Evolutionary conservation across 441 rosid genomes (phyloP), one percentile per base, ranked within the genome.

Genomic region (Erysimum pusillum): DNA sequence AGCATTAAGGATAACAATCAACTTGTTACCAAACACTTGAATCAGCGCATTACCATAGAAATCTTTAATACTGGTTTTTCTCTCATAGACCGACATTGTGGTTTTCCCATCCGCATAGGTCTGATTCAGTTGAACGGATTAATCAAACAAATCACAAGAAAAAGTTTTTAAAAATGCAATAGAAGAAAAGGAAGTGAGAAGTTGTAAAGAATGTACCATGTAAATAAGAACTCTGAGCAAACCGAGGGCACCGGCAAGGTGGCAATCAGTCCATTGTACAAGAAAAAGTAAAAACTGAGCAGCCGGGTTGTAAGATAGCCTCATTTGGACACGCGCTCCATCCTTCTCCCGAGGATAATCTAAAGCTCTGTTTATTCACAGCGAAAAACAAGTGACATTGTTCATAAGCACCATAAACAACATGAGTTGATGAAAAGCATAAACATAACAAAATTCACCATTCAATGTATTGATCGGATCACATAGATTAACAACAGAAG

Each of bases 81-180:
- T 87, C 80, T 94, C 99, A 11, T 90, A 82, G 49, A 89, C 88
- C 59, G 96, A 87, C 97, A 92, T 92, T 11, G 96, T 89, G 42
- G 96, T 90, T 85, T 88, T 92, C 60, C 98, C 97, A 83, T 94
- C 98, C 9, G 94, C 86, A 81, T 90, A 90, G 7, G 85, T 87
- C 99, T 94, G 88, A 80, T 84, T 17, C 79, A 81, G 35, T 45
- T 74, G 8, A 48, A 59, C 3, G 12, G 7, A 78, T 68, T 70
- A 74, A 56, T 82, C 69, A 63, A 75, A 22, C 63, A 83, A 25
- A 51, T 60, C 80, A 67, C 57, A 52, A 69, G 67, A 61, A 12
- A 35, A 35, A 9, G 3, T 41, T 11, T 15, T 13, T 9, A 17
- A 15, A 59, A 11, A 18, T 31, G 65, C n/a, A 38, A 38, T 36